Conservation (phyloP, 2,329 filamentous ascomycete genomes). For the Hypoxylon sp. region DNA sequence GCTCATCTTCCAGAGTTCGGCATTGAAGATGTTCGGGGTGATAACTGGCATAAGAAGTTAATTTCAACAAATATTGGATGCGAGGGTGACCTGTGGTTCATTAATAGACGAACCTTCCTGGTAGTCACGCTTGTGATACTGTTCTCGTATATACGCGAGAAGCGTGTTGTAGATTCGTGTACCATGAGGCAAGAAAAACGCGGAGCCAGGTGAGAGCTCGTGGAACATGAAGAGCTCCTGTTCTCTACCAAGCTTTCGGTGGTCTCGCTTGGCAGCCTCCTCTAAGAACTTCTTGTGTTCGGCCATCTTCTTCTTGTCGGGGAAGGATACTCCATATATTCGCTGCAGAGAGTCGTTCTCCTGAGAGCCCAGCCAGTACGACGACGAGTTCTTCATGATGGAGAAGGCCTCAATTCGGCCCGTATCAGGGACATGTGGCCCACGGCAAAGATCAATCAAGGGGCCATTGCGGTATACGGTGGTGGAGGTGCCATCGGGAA, state of each 20-base stretch:
- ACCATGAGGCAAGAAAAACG: conserved; percentile 93
- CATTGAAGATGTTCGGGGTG: conserved; percentile 96
- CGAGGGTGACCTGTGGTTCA: background rate
- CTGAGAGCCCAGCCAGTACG: conserved; percentile 94
- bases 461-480: conserved; percentile 96
- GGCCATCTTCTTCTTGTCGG: conserved; percentile 93
- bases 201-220: conserved; percentile 89
- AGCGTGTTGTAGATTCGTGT: conserved; percentile 94
- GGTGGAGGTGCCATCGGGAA: conserved; percentile 87
- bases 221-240: conserved; percentile 99
- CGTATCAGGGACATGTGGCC: conserved; percentile 93
- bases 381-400: conserved; percentile 80
- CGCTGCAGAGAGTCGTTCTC: conserved; percentile 95
- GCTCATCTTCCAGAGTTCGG: conserved; percentile 91
- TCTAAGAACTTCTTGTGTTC: conserved; percentile 96
- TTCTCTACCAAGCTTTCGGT: conserved; percentile 91
- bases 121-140: conserved; percentile 95
- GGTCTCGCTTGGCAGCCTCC: conserved; percentile 97
- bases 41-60: conserved; percentile 69
- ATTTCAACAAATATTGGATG: background rate
- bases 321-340: conserved; percentile 95
- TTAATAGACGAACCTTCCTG: conserved; percentile 67
- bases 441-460: conserved; percentile 93
- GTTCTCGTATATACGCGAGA: conserved; percentile 80
- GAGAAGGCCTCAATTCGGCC: conserved; percentile 94